phyloP scores from a whole-genome alignment of 768 basidiomycete species.

The Suillus discolor region DNA sequence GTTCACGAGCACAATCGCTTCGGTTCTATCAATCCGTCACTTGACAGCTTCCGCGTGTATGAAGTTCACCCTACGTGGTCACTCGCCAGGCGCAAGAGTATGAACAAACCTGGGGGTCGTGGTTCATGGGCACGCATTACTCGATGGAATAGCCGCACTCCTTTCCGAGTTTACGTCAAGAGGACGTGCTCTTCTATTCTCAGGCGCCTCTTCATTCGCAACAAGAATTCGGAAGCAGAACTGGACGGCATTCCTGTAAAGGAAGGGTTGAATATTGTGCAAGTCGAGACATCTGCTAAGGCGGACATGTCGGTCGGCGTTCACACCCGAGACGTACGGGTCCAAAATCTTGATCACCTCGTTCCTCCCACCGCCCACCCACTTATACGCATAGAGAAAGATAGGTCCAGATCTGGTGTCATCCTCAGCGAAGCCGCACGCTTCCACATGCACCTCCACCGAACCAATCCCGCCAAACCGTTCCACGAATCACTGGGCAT shows the following conservation, averaged over 20 bases:
- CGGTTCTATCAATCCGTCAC: conserved; percentile 57
- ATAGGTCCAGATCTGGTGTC: conserved; percentile 37
- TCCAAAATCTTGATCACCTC: conserved; percentile 49
- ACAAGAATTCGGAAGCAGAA: conserved; percentile 28
- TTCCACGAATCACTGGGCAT: conserved; percentile 50
- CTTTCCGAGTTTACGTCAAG: conserved; percentile 57
- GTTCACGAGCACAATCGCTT: conserved; percentile 62
- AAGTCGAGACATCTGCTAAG: conserved; percentile 43
- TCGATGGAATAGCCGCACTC: conserved; percentile 56
- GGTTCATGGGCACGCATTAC: conserved; percentile 58
- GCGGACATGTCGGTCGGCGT: conserved; percentile 57
- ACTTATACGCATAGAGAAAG: conserved; percentile 39
- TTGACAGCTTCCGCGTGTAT: conserved; percentile 52
- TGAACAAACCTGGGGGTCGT: conserved; percentile 33
- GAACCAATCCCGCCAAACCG: conserved; percentile 49
- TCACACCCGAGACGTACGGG: conserved; percentile 39
- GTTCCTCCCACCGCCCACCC: conserved; percentile 38
- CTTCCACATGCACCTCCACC: conserved; percentile 60
- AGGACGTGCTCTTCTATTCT: conserved; percentile 48
- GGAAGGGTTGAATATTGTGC: conserved; percentile 47
- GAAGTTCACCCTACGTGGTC: conserved; percentile 64
- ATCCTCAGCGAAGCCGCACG: conserved; percentile 59
- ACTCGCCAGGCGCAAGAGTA: conserved; percentile 45
- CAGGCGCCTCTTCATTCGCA: conserved; percentile 44
- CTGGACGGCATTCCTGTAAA: conserved; percentile 35